Percentiles rank a stretch among this genome's conserved stretches.
These are phyloP conservation scores for Pezicula neosporulosa DNA, from an alignment of 2,329 filamentous ascomycete genomes.

Conservation along the genomic window DNA sequence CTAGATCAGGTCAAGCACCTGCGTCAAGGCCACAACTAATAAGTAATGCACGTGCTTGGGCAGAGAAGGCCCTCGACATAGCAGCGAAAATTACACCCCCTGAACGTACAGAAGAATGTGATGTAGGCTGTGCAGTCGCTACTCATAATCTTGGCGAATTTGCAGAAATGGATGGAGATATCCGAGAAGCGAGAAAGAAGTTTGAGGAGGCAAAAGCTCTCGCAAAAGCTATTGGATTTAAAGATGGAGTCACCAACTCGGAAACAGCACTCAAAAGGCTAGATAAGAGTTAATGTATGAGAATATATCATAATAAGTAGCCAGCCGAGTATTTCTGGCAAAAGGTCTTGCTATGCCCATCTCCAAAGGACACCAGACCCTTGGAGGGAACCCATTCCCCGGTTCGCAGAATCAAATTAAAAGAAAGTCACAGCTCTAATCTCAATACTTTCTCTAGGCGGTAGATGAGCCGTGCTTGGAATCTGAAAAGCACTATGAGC, in stretches of 20 bases:
- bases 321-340: no score
- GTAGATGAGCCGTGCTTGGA: not conserved
- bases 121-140: constrained; percentile 76
- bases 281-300: not conserved
- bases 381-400: no score
- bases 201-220: constrained; percentile 68
- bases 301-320: not conserved
- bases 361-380: no score
- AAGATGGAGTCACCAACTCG: constrained; percentile 48
- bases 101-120: constrained; percentile 72
- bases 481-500: constrained; percentile 2
- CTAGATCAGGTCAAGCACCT: constrained; percentile 32
- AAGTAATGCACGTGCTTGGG: constrained; percentile 73
- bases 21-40: constrained; percentile 60
- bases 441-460: constrained; percentile 3
- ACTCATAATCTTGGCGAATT: constrained; percentile 87
- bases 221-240: constrained; percentile 50
- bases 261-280: constrained; percentile 43
- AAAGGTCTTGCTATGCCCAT: no score
- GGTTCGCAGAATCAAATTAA: not conserved
- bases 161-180: constrained; percentile 68
- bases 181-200: constrained; percentile 59
- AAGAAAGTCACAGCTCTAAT: constrained; percentile 1
- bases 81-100: constrained; percentile 63
- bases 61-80: constrained; percentile 68